Evolutionary conservation across 805 yeast genomes (phyloP).

Genomic region (Wickerhamomyces strasburgensis): DNA sequence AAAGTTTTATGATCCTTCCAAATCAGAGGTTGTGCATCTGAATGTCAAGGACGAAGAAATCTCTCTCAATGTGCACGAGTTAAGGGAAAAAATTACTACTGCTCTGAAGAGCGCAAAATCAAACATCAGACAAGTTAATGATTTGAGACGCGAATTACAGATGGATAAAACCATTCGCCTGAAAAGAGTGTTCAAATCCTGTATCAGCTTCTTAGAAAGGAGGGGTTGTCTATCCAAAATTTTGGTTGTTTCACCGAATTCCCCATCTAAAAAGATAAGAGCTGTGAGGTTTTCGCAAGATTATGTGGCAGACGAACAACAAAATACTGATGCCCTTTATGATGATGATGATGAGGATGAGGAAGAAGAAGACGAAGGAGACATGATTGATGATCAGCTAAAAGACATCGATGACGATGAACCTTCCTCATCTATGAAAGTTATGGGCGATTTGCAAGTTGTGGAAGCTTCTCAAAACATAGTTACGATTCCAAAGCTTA

Average conservation of each 20-base stretch:
- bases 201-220: conserved; percentile 40
- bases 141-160: conserved; percentile 54
- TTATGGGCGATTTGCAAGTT: conserved; percentile 16
- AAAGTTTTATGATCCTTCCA: conserved; percentile 33
- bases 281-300: conserved; percentile 41
- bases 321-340: conserved; percentile 23
- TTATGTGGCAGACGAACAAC: conserved; percentile 28
- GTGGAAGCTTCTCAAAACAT: conserved; percentile 11
- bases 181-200: conserved; percentile 44
- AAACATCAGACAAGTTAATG: conserved; percentile 54
- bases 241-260: conserved; percentile 43
- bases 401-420: conserved; percentile 21
- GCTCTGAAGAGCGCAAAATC: conserved; percentile 54
- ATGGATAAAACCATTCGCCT: conserved; percentile 38
- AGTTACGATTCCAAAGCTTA: conserved; percentile 28
- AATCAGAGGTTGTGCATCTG: conserved; percentile 14
- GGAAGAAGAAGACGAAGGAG: conserved; percentile 30
- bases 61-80: conserved; percentile 26
- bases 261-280: conserved; percentile 42
- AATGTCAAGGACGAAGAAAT: conserved; percentile 20
- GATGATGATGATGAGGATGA: conserved; percentile 27
- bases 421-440: conserved; percentile 13
- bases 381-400: conserved; percentile 24
- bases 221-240: conserved; percentile 45
- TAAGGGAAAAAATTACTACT: conserved; percentile 36